These are phyloP conservation scores for Juglanconis oblonga DNA, from an alignment of 2,329 filamentous ascomycete genomes.

Conservation along the genomic window DNA sequence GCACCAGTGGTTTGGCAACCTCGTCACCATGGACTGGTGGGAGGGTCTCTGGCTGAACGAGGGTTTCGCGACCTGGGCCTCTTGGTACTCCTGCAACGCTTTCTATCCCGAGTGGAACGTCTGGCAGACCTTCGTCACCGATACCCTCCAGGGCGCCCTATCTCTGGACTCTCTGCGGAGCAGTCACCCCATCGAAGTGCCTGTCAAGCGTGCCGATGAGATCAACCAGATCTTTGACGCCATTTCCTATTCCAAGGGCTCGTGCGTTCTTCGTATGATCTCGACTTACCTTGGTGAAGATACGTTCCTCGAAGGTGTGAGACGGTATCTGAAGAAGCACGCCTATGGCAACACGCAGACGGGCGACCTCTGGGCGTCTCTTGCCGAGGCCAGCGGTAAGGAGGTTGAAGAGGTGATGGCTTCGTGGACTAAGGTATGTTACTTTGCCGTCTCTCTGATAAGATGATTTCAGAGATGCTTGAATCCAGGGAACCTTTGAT, in stretches of 20 bases:
- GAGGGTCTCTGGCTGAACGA: conserved; percentile 89
- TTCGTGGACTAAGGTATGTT: conserved; percentile 75
- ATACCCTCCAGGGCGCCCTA: conserved; percentile 84
- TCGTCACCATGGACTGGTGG: conserved; percentile 95
- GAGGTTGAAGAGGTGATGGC: conserved; percentile 88
- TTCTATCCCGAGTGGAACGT: conserved; percentile 99
- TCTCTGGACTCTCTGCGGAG: conserved; percentile 87
- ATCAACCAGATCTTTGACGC: conserved; percentile 98
- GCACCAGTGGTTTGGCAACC: conserved; percentile 89
- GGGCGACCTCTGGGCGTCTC: conserved; percentile 82
- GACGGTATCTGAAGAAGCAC: conserved; percentile 90
- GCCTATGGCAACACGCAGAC: conserved; percentile 96
- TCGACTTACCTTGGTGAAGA: conserved; percentile 94
- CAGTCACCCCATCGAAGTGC: conserved; percentile 95
- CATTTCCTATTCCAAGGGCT: conserved; percentile 96
- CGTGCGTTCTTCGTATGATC: conserved; percentile 94
- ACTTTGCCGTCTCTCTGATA: background rate
- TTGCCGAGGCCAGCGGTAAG: conserved; percentile 87
- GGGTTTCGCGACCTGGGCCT: conserved; percentile 87
- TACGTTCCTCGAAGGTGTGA: conserved; percentile 85
- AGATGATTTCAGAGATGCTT: background rate
- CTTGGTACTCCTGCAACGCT: conserved; percentile 79
- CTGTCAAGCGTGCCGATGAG: conserved; percentile 90
- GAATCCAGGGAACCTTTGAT: too few species aligned
- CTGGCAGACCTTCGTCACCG: conserved; percentile 92